Conservation (phyloP, 192 early-diverging fungal genomes). For the Radiomyces spectabilis region DNA sequence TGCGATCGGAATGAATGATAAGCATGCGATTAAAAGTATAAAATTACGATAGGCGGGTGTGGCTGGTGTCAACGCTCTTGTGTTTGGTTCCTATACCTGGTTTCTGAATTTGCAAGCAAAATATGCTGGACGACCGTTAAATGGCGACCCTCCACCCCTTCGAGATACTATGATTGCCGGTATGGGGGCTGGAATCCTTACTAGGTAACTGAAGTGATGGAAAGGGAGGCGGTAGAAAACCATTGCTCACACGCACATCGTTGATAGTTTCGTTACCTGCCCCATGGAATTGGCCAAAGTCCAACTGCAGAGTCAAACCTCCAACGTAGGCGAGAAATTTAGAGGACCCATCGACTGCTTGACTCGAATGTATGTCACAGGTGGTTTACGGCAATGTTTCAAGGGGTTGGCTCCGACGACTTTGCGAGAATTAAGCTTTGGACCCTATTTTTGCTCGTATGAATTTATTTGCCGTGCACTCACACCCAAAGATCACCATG, state of each 20-base stretch:
- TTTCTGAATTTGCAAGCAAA: conserved; percentile 40
- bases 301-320: conserved; percentile 45
- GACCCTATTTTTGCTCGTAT: conserved; percentile 49
- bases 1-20: too few relatives aligned
- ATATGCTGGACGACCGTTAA: conserved; percentile 4
- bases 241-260: not conserved
- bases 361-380: conserved; percentile 30
- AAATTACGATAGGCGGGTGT: conserved; percentile 38
- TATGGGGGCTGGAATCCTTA: conserved; percentile 42
- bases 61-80: conserved; percentile 43
- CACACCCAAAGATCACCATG: conserved; percentile 23
- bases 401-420: conserved; percentile 39
- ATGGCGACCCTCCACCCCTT: conserved; percentile 27
- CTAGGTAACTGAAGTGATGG: conserved; percentile 32
- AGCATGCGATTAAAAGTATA: too few relatives aligned
- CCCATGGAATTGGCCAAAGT: conserved; percentile 55
- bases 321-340: conserved; percentile 11
- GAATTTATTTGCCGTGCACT: conserved; percentile 37
- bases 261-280: conserved; percentile 43
- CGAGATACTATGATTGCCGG: conserved; percentile 45
- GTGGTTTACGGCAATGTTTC: conserved; percentile 47
- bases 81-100: conserved; percentile 47
- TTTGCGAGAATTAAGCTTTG: conserved; percentile 45
- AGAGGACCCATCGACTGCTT: conserved; percentile 47
- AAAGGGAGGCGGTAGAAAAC: not conserved